Evolutionary conservation across 139 green algal genomes (phyloP), one percentile per base, ranked within the genome.

Genomic region (Volvox africanus): DNA sequence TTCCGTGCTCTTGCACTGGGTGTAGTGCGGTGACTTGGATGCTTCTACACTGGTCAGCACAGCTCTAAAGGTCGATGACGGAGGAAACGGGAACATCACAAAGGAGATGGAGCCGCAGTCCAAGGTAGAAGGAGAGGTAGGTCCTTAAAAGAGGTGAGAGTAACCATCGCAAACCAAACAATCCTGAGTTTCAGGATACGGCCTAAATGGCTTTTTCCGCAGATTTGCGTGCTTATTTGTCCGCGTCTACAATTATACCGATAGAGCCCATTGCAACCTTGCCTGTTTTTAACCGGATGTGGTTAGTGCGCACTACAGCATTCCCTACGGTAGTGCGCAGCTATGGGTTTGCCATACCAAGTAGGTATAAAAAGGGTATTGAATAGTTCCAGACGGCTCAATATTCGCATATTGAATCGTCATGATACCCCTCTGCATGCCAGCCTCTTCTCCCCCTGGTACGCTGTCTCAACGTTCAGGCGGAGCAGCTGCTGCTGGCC

Each of bases 401-500:
- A 19, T 19, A 69, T 26, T 69, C 62, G 17, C 19, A 19, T 19
- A 69, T n/a, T n/a, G 19, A 69, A 17, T 19, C 62, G 19, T 19
- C 19, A 17, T 69, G 17, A 69, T 26, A 69, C 17, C 62, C 62
- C 62, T 19, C 78, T 13, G 18, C 76, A 19, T 18, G 9, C 77
- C 32, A 30, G 0, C 36, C 78, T 26, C 35, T 28, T 86, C 55
- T 17, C 37, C 44, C 22, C 35, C 80, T 32, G 20, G n/a, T 33
- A 61, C 35, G 14, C 21, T 20, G 33, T 35, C 71, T 11, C 50
- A 22, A n/a, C n/a, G n/a, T n/a, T n/a, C 85, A 89, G 85, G 85
- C 85, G 2, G 85, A 89, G 85, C 22, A 33, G 71, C 50, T 83
- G 44, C 69, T 89, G 71, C 44, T 83, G 85, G 71, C n/a, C 18